These are phyloP conservation scores for Coelastrella sp. DNA, from an alignment of 139 green algal species.

Conservation along the genomic window DNA sequence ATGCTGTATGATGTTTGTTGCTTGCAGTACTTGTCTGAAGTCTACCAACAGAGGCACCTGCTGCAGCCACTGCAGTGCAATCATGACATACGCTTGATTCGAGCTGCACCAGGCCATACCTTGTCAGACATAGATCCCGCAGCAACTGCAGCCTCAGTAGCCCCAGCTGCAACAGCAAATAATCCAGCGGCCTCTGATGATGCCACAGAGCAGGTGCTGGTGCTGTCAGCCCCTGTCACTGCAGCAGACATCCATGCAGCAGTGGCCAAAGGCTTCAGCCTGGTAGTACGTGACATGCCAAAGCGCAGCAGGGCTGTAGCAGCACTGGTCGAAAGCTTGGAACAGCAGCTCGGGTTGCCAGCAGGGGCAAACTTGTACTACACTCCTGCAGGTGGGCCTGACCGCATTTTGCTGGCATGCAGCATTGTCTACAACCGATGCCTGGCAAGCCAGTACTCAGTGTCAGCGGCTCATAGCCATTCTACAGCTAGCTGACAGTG, in stretches of 20 bases:
- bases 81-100: conserved; percentile 18
- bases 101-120: not conserved
- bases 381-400: conserved; percentile 52
- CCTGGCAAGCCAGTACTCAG: not conserved
- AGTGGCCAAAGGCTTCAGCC: conserved; percentile 18
- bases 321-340: conserved; percentile 20
- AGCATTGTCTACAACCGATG: not conserved
- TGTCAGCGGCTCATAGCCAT: not conserved
- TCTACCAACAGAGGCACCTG: not conserved
- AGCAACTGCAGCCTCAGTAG: not conserved
- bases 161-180: not conserved
- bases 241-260: conserved; percentile 6
- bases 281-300: conserved; percentile 45
- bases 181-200: not conserved
- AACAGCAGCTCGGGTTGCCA: conserved; percentile 42
- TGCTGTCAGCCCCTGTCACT: not conserved
- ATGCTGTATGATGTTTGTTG: not conserved
- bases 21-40: conserved; percentile 19
- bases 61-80: conserved; percentile 27
- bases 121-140: too few species aligned
- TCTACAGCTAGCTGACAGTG: too few species aligned
- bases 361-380: conserved; percentile 58
- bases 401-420: not conserved
- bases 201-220: conserved; percentile 18
- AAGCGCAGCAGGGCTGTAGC: conserved; percentile 28